Percentiles rank a stretch among this genome's conserved stretches.
Evolutionary conservation across 2,329 filamentous ascomycete species (phyloP).

Genomic region (Bimuria novae-zelandiae): DNA sequence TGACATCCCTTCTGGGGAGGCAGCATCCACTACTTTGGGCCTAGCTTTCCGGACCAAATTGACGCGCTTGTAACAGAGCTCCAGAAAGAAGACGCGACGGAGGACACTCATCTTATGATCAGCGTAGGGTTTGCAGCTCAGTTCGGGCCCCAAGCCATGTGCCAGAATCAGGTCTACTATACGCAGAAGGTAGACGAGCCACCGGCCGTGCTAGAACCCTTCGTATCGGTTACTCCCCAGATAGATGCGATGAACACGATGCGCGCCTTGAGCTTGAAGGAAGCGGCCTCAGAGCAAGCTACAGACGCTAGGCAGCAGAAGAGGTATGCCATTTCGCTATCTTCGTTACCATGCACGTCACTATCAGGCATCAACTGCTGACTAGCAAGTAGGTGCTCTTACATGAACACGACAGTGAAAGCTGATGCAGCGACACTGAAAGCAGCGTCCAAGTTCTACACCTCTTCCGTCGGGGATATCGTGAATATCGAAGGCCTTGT

Average conservation of each 20-base stretch:
- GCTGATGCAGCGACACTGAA: slow-evolving; percentile 5
- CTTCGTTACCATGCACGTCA: too few species aligned
- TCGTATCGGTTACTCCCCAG: slow-evolving; percentile 10
- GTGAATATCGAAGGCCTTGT: slow-evolving; percentile 12
- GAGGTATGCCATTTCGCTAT: not conserved
- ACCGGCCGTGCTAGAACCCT: slow-evolving; percentile 13
- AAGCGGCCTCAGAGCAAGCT: slow-evolving; percentile 16
- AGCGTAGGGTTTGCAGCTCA: slow-evolving; percentile 11
- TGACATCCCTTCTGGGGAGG: not conserved
- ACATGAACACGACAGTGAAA: slow-evolving; percentile 10
- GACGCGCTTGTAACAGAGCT: slow-evolving; percentile 26
- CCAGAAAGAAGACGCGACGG: slow-evolving; percentile 35
- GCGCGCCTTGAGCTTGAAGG: slow-evolving; percentile 15
- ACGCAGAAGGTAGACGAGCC: slow-evolving; percentile 11
- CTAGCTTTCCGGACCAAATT: slow-evolving; percentile 9
- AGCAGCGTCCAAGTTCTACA: slow-evolving; percentile 13
- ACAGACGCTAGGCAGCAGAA: not conserved
- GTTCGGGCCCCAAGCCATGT: slow-evolving; percentile 7
- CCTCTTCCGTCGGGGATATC: slow-evolving; percentile 9
- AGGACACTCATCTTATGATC: slow-evolving; percentile 13
- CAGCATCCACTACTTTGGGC: not conserved
- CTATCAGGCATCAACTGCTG: not conserved
- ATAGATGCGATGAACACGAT: slow-evolving; percentile 18
- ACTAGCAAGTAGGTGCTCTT: not conserved
- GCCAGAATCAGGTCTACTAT: slow-evolving; percentile 13